Percentiles rank a stretch among this genome's conserved stretches.
Evolutionary conservation across 306 rosid species (phyloP).

Genomic region (Glycyrrhiza uralensis): DNA sequence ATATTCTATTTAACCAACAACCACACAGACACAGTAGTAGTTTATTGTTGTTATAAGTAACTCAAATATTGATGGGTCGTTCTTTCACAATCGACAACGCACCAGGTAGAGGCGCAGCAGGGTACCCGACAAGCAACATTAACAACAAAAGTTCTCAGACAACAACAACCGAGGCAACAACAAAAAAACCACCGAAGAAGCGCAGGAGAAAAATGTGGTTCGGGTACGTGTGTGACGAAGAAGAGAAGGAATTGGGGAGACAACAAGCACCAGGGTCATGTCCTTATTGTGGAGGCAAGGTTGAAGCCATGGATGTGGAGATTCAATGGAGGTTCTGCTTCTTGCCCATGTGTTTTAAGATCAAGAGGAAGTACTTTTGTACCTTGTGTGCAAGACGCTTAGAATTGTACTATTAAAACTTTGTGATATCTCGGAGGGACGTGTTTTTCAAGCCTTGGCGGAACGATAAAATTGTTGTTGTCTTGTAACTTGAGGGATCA

Average conservation of each 20-base stretch:
- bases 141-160: background rate
- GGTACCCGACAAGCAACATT: background rate
- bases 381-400: conserved; percentile 66
- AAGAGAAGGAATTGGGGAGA: conserved; percentile 68
- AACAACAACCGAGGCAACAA: background rate
- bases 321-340: conserved; percentile 58
- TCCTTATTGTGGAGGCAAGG: conserved; percentile 78
- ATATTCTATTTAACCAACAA: conserved; percentile 13
- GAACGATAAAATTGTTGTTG: too few relatives aligned
- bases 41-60: background rate
- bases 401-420: conserved; percentile 38
- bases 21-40: background rate
- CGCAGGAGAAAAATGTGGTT: conserved; percentile 61
- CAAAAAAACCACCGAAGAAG: too few relatives aligned
- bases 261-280: conserved; percentile 76
- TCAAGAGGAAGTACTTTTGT: conserved; percentile 69
- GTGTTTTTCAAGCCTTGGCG: too few relatives aligned
- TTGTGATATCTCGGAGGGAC: too few relatives aligned
- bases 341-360: conserved; percentile 74
- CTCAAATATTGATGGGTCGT: background rate
- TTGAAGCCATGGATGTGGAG: conserved; percentile 77
- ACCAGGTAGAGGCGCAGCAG: background rate
- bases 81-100: background rate
- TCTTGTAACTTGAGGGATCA: too few relatives aligned
- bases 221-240: conserved; percentile 54